Evolutionary conservation across 371 early-diverging fungal species (phyloP), one percentile per base, ranked within the genome.

Genomic region (Syncephalis plumigaleata): DNA sequence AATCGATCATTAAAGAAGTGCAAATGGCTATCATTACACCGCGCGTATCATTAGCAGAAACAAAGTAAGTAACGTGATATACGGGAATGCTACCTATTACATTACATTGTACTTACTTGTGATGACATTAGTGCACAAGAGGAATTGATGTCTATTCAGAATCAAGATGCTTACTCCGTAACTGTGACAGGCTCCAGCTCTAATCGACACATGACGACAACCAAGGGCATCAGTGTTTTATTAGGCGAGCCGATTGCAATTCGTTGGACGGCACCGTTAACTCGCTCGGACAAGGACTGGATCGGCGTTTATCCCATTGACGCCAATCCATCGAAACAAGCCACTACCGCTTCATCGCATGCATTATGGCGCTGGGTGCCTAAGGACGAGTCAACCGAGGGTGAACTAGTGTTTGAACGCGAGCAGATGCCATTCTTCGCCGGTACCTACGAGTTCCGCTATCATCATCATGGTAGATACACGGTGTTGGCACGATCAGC

Each of bases 361-460:
- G 81, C 82, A 4, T 63, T 74, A 3, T 93, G 75, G 57, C 61
- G 73, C 22, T 86, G 70, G 45, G 46, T 58, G 11, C 54, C 46
- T 15, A 55, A 56, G 36, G 56, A 54, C 8, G 65, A 56, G 23
- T 51, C 51, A 20, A 63, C 57, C 31, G 53, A 56, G 16, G 77
- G 79, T 4, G 42, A 36, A 2, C 53, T 75, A 18, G 53, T 63
- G 9, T 83, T 87, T 44, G 55, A 60, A 38, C 75, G 77, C 11
- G 57, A 71, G 7, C 59, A 73, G 9, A 47, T 91, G 31, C 89
- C 90, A 0, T 94, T 92, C 87, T 64, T 75, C 47, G 59, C 67
- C 1, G 95, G 95, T 11, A 72, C 66, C 0, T 94, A 86, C 51
- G 93, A 92, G 62, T 74, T 86, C 53, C 68, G 93, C 27, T 78